A percentile compares a stretch with the other conserved stretches of the same genome.
Conservation (phyloP, 768 basidiomycete species). For the Lactarius tabidus region DNA sequence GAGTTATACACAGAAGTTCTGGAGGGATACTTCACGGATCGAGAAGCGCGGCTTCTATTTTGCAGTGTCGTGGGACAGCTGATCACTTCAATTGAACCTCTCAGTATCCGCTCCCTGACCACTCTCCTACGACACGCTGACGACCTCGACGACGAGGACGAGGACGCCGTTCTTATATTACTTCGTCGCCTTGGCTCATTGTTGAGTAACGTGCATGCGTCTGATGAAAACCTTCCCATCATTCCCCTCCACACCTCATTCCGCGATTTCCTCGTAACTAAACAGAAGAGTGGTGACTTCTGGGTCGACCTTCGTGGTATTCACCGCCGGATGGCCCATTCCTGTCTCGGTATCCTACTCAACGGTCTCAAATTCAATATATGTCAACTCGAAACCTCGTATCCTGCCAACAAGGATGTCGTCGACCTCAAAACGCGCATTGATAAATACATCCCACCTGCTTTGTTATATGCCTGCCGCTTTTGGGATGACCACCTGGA, state of each 20-base stretch:
- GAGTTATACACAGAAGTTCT: background rate
- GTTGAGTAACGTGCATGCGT: background rate
- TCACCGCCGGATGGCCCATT: background rate
- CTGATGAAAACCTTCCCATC: background rate
- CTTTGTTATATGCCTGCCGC: background rate
- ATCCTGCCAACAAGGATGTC: background rate
- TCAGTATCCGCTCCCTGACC: background rate
- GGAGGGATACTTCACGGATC: background rate
- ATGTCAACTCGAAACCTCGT: background rate
- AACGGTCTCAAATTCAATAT: background rate
- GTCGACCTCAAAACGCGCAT: background rate
- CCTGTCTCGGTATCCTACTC: background rate
- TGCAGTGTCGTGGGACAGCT: background rate
- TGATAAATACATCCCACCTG: background rate
- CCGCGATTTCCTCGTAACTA: background rate
- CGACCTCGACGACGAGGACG: background rate
- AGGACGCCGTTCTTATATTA: background rate
- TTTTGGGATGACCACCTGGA: slow-evolving; percentile 2
- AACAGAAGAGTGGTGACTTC: background rate
- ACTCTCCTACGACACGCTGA: background rate
- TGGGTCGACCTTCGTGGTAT: background rate
- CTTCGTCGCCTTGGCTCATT: background rate
- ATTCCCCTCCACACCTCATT: background rate
- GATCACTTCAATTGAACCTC: background rate
- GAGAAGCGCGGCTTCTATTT: background rate